Conservation (phyloP, 2,329 filamentous ascomycete genomes). For the Moelleriella libera region DNA sequence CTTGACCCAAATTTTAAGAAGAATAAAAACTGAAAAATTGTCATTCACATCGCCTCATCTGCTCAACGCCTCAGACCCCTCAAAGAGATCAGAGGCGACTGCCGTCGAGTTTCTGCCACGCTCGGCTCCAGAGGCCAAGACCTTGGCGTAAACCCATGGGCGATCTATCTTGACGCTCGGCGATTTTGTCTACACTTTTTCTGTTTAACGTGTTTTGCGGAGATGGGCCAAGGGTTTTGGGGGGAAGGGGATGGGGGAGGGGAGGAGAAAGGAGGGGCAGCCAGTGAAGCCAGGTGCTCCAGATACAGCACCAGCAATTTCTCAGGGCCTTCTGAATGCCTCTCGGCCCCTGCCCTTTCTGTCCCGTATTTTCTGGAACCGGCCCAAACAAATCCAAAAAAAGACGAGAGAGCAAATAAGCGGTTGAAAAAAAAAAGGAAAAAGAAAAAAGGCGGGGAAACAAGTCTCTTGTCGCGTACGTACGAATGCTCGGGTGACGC, state of each 20-base stretch:
- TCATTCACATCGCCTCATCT: not conserved
- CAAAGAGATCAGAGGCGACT: not conserved
- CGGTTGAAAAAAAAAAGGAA: not conserved
- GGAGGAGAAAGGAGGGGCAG: too few species aligned
- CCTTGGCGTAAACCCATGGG: not conserved
- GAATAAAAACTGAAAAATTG: too few species aligned
- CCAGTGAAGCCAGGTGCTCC: too few species aligned
- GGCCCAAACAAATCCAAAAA: not conserved
- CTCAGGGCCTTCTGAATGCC: too few species aligned
- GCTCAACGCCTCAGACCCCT: not conserved
- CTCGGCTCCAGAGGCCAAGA: slow-evolving; percentile 2
- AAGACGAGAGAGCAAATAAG: not conserved
- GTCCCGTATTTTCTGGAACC: not conserved
- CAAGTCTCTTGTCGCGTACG: not conserved
- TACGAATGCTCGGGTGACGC: not conserved
- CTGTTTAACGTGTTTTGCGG: not conserved
- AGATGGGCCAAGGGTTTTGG: not conserved
- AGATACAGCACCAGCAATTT: too few species aligned
- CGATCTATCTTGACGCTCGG: slow-evolving; percentile 1
- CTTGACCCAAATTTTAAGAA: too few species aligned
- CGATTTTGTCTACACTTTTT: slow-evolving; percentile 1
- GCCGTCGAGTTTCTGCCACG: not conserved
- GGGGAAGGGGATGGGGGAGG: not conserved
- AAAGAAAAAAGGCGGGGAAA: not conserved
- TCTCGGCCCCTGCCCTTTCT: not conserved